These are phyloP conservation scores for Puya raimondii DNA, from an alignment of 176 grass and related monocot genomes.

Conservation along the genomic window DNA sequence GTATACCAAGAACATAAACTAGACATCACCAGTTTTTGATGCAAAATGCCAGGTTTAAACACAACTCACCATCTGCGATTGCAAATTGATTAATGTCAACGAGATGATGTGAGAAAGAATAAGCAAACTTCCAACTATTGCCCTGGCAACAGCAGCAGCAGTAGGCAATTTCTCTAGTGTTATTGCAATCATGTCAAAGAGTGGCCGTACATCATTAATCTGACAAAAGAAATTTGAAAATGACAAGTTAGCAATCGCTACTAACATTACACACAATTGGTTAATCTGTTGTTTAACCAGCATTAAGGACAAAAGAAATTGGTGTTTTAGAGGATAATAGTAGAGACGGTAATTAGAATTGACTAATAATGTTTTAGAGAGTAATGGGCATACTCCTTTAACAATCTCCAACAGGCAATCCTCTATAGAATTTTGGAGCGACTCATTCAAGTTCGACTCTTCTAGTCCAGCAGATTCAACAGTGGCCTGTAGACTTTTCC, in stretches of 20 bases:
- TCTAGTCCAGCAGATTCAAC: constrained; percentile 51
- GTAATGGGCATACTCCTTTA: constrained; percentile 55
- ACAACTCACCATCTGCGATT: constrained; percentile 41
- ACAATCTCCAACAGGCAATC: constrained; percentile 93
- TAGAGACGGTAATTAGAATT: neutral
- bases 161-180: constrained; percentile 70
- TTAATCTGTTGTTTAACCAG: neutral
- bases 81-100: constrained; percentile 52
- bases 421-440: constrained; percentile 82
- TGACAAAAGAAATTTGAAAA: constrained; percentile 20
- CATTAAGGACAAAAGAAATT: neutral
- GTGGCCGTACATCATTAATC: constrained; percentile 59
- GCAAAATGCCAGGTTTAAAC: neutral
- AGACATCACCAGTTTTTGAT: neutral
- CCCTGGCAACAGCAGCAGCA: constrained; percentile 56
- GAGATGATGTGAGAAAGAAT: constrained; percentile 92
- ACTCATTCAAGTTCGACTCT: constrained; percentile 77
- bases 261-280: too few relatives aligned
- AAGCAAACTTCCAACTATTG: constrained; percentile 77
- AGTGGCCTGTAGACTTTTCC: constrained; percentile 80
- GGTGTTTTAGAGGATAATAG: too few relatives aligned
- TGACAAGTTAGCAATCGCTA: neutral
- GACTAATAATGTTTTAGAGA: neutral
- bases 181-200: constrained; percentile 91
- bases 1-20: neutral